phyloP scores from a whole-genome alignment of 2,329 filamentous ascomycete genomes.

The Venturiaceae sp. region DNA sequence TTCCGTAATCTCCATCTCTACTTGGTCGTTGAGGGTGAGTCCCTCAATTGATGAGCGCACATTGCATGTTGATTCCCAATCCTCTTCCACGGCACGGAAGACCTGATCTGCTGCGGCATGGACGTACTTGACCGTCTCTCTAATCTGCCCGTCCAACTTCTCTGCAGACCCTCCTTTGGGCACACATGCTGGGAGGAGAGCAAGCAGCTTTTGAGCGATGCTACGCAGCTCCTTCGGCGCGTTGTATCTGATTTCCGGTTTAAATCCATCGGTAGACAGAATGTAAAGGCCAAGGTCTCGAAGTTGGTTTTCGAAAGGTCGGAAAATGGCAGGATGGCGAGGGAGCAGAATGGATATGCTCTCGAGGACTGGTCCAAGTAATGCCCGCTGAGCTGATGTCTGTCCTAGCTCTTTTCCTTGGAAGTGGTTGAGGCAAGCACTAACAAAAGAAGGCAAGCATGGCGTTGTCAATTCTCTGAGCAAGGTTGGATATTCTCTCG shows the following conservation, averaged over 20 bases:
- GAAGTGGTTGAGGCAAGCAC: conserved; percentile 58
- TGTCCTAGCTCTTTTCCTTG: conserved; percentile 21
- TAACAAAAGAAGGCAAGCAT: conserved; percentile 64
- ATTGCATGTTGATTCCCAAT: conserved; percentile 61
- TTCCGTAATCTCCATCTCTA: conserved; percentile 14
- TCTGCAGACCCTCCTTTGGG: conserved; percentile 64
- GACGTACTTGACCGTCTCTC: conserved; percentile 41
- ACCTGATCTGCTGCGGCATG: conserved; percentile 68
- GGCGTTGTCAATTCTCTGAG: conserved; percentile 83
- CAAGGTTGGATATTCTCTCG: conserved; percentile 73
- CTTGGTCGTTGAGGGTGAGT: conserved; percentile 26
- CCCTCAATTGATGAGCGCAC: conserved; percentile 19
- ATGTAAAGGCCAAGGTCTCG: conserved; percentile 46
- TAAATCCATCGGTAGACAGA: conserved; percentile 55
- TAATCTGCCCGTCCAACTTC: conserved; percentile 46
- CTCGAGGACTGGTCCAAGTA: conserved; percentile 45
- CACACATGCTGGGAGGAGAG: conserved; percentile 69
- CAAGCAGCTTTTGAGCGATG: conserved; percentile 54
- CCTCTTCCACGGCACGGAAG: conserved; percentile 70
- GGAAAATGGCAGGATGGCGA: conserved; percentile 74
- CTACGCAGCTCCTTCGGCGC: conserved; percentile 44
- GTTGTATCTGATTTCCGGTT: conserved; percentile 17
- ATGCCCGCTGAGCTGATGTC: conserved; percentile 11
- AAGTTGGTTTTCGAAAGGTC: conserved; percentile 63
- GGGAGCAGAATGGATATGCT: conserved; percentile 64